Evolutionary conservation across 225 moss, liverwort and hornwort genomes (phyloP), one percentile per base, ranked within the genome.

Genomic region (Bryum argenteum): DNA sequence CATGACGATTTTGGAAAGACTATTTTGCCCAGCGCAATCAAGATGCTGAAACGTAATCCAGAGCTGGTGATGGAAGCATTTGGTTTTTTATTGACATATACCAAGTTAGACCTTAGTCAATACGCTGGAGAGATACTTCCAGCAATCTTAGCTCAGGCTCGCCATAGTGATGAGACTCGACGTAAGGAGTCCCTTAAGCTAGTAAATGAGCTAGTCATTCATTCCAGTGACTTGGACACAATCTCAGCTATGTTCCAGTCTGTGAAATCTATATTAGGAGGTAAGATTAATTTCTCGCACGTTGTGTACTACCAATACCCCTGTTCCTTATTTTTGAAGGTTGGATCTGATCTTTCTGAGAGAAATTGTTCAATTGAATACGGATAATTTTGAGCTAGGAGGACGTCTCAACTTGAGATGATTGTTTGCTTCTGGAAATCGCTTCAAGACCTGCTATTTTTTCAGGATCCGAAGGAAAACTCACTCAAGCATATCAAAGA

Each of bases 31-130:
- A 87, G 80, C 63, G 91, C 89, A 47, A 80, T 83, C 76, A 98
- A 94, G 80, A 94, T 94, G 98, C 78, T 98, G 70, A 92, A 87
- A 83, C 86, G 98, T 70, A 98, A 91, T 72, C 98, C 98, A 23
- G 98, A 98, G 82, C 80, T 94, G 72, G 85, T 94, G 64, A 89
- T 94, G 98, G 94, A 94, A 83, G 84, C 94, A 60, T 91, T 91
- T 61, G 85, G 94, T 75, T 72, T 92, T 40, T 58, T 98, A 19
- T 81, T 98, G 77, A 86, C 85, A 56, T 87, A 84, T 16, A 89
- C 83, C 67, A 85, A 79, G 33, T 80, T 94, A 78, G 98, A 98
- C 65, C 89, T 94, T 79, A 98, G 98, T 82, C 92, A 91, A 60
- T 98, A 98, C 48, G 74, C 87, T 50, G 73, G 71, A 48, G 98